Base-by-base conservation (phyloP, 2,329 filamentous ascomycete species). In the Neonectria neomacrospora region DNA sequence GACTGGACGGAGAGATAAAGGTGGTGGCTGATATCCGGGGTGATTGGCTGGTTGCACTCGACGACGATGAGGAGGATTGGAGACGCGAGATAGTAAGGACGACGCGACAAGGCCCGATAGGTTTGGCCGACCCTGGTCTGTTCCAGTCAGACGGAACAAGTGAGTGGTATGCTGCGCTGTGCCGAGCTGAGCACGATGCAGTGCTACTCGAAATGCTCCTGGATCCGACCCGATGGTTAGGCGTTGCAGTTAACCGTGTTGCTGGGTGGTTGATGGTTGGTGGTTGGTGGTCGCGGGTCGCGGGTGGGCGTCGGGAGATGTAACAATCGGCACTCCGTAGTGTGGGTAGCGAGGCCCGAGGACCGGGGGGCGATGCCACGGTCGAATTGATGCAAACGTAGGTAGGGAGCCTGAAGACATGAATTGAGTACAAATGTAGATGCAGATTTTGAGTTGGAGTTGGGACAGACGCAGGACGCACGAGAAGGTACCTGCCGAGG, bases 1-100 rank as follows among this genome's bases (percentile, higher is more conserved):
- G 10, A n/a, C 18, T 41, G 39, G 14, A 26, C 41, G 47, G 30
- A 20, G 42, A 48, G 56, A 37, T 54, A 32, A 39, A 26, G 26
- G 56, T 22, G 57, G 48, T 39, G 53, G 23, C 45, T 45, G 53
- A 23, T 44, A 47, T 52, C 44, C 16, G 30, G 61, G 41, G 47
- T 50, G 32, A 37, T 30, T 47, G 30, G 47, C n/a, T 61, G 52
- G 52, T 55, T 55, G 52, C 58, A 61, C 52, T 34, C 26, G 26
- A 44, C 18, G n/a, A n/a, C 14, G 34, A 45, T 23, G 39, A 45
- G 22, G 28, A 30, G 34, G 34, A n/a, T 20, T 22, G 11, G 54
- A 48, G 53, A 41, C 18, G 42, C 23, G 39, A 54, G 51, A 54
- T 44, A 54, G 37, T 42, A 54, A 34, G 14, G 22, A 26, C 14